Base-by-base conservation (phyloP, 129 eudicot species). In the Apium graveolens region DNA sequence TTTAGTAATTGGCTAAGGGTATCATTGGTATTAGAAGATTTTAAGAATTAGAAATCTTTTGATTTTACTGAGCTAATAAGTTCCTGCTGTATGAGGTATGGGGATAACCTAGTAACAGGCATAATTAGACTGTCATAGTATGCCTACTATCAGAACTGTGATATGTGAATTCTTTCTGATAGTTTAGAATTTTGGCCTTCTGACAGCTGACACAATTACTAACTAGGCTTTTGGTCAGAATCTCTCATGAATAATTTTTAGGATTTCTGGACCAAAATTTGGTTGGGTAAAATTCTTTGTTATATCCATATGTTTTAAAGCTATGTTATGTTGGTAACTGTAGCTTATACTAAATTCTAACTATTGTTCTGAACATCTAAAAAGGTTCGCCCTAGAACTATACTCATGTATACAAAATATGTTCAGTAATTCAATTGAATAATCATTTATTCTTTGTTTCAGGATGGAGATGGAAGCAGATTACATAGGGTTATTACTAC, bases 381-480 rank as follows among this genome's bases (percentile, higher is more conserved):
- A 5, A 41, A 0, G 44, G 11, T 41, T 41, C 44, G 7, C 44
- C 44, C 0, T 41, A 41, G 44, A 41, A 41, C 11, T 3, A 0
- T 41, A 41, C 44, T 41, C 44, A 7, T 17, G 27, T 18, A 17
- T 7, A 7, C 24, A 51, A 14, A 0, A 21, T 51, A 16, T 41
- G 62, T 5, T 16, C 13, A 43, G 11, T 0, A 43, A 43, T 16
- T 66, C 1, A 14, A 14, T 31, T 66, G 39, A 13, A 31, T 17
- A 17, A 34, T 66, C 70, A 29, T 66, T 38, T 10, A 3, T 13
- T 65, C 60, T 12, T 44, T 11, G 44, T 18, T 46, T 73, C 48
- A 95, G 99, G 91, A 95, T 95, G 99, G 99, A 95, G 82, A 90
- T 92, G 70, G 99, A 95, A 84, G 99, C 29, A 41, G 97, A 95